Evolutionary conservation across 176 grass and related monocot species (phyloP), one percentile per base, ranked within the genome.

Genomic region (Guadua angustifolia): DNA sequence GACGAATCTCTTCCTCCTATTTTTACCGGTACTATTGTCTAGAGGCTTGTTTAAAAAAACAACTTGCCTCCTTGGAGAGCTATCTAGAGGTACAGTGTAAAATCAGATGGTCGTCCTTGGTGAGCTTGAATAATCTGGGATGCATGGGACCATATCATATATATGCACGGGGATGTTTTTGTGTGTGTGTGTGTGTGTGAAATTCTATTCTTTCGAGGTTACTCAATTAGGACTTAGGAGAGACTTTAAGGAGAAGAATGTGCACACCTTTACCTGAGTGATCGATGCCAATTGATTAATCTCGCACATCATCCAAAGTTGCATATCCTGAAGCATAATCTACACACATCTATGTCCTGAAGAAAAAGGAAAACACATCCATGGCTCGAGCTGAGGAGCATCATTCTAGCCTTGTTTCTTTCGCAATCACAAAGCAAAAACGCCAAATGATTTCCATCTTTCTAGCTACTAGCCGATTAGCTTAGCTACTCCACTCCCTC

Each of bases 211-310:
- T 69, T 77, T 46, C 35, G 67, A 62, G 8, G 32, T 52, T 73
- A 18, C 77, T 87, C 69, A 7, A 75, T 57, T 63, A 74, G 36
- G 78, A 80, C 51, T 46, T 66, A 16, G 21, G 47, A 11, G 49
- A 86, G 75, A 19, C 88, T 86, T 86, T 73, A 82, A 66, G 83
- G 47, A 72, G 73, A 90, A 82, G 83, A 86, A 86, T 73, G 83
- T 83, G 50, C 10, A 14, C 32, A 3, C 35, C 77, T 85, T 81
- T 80, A 2, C 83, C 16, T 14, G 49, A 73, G 55, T 0, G 6
- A 53, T 67, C 9, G 39, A 49, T 29, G 15, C 53, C 6, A 51
- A 8, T 51, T 49, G 29, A 70, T 66, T 11, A 13, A 13, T 40
- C 40, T 9, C 69, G 35, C 51, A 55, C 4, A 36, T 11, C 24